Evolutionary conservation across 2,329 filamentous ascomycete genomes (phyloP).

Genomic region (Botrytis hyacinthi): DNA sequence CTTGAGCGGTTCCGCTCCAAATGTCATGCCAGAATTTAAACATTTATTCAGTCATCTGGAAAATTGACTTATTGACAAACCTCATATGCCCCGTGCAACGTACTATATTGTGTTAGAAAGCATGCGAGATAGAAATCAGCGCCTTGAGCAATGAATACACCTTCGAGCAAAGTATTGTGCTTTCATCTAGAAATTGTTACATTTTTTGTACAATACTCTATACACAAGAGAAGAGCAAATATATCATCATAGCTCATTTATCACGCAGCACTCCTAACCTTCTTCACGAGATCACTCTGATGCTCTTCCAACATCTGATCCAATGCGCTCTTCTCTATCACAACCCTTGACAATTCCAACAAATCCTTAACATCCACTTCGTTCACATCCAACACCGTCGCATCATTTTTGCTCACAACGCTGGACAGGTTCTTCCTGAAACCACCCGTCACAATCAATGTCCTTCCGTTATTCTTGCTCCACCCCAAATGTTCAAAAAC

Average conservation of each 20-base stretch:
- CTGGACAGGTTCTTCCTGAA: constrained; percentile 62
- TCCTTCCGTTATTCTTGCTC: constrained; percentile 61
- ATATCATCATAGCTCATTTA: constrained; percentile 17
- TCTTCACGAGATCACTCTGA: constrained; percentile 57
- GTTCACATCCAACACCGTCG: constrained; percentile 64
- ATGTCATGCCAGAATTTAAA: neutral
- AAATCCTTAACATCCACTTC: constrained; percentile 96
- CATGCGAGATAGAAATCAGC: neutral
- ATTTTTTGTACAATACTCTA: constrained; percentile 15
- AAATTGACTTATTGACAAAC: neutral
- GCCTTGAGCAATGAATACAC: neutral
- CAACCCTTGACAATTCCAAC: constrained; percentile 76
- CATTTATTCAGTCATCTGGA: neutral
- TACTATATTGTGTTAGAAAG: neutral
- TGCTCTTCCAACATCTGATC: constrained; percentile 71
- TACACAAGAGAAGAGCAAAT: constrained; percentile 14
- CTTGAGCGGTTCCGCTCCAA: neutral
- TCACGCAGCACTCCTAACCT: constrained; percentile 31
- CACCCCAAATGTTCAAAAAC: constrained; percentile 71
- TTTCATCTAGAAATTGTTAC: constrained; percentile 15
- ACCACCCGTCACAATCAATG: constrained; percentile 69
- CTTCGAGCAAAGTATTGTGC: neutral
- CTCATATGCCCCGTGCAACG: neutral
- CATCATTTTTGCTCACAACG: constrained; percentile 62
- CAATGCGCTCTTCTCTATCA: constrained; percentile 82